Evolutionary conservation across 805 yeast species (phyloP).

Genomic region (Martiniozyma abietophila): DNA sequence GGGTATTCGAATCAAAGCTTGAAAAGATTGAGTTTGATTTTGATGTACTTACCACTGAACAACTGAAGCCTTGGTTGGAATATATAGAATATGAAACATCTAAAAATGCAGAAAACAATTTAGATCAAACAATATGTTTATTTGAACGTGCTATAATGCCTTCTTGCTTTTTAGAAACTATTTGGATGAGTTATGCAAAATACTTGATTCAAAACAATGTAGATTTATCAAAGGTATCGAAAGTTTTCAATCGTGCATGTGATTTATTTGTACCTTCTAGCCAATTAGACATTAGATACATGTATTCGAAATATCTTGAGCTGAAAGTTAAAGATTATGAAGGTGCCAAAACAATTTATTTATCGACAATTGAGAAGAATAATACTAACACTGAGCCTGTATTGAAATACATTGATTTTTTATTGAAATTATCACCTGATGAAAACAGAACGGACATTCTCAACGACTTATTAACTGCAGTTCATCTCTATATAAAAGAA

Average conservation of each 20-base stretch:
- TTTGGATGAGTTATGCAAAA: slow-evolving; percentile 63
- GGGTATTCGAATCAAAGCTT: slow-evolving; percentile 66
- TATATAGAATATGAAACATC: slow-evolving; percentile 46
- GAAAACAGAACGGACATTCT: slow-evolving; percentile 4
- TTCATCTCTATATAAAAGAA: slow-evolving; percentile 8
- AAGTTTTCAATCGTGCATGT: slow-evolving; percentile 44
- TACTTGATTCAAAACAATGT: slow-evolving; percentile 34
- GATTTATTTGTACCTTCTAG: slow-evolving; percentile 27
- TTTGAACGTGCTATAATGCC: slow-evolving; percentile 74
- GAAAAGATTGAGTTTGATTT: slow-evolving; percentile 50
- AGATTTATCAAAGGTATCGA: slow-evolving; percentile 24
- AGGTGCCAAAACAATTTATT: slow-evolving; percentile 15
- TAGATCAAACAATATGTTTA: slow-evolving; percentile 32
- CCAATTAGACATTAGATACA: slow-evolving; percentile 19
- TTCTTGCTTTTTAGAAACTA: slow-evolving; percentile 43
- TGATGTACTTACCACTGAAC: slow-evolving; percentile 33
- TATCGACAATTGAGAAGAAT: slow-evolving; percentile 10
- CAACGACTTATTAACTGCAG: slow-evolving; percentile 12
- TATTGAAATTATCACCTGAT: slow-evolving; percentile 8
- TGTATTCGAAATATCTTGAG: slow-evolving; percentile 23
- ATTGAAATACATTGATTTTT: slow-evolving; percentile 8
- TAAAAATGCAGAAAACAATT: slow-evolving; percentile 11
- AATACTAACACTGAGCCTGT: slow-evolving; percentile 10
- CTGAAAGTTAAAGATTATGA: slow-evolving; percentile 14
- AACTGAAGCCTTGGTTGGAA: slow-evolving; percentile 44